These are phyloP conservation scores for Corymbia maculata DNA, from an alignment of 345 rosid species.

Conservation along the genomic window DNA sequence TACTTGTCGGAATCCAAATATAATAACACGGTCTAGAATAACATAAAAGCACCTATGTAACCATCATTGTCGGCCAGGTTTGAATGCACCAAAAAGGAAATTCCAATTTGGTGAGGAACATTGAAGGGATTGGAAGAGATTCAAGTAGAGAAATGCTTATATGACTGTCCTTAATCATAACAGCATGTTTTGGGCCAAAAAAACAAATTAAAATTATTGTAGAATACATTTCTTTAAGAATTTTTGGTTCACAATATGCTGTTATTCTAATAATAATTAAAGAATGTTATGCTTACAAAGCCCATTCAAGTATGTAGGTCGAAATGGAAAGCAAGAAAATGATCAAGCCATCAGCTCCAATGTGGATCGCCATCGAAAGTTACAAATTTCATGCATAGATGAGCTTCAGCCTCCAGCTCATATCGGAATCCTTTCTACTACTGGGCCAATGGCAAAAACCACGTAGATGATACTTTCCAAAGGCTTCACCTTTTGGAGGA, in stretches of 20 bases:
- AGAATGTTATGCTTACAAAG: fast-evolving
- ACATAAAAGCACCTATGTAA: neutral
- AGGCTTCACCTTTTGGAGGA: neutral
- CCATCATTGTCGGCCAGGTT: too few relatives aligned
- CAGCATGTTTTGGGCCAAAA: too few relatives aligned
- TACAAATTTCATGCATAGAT: neutral
- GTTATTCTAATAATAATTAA: too few relatives aligned
- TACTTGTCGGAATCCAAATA: neutral
- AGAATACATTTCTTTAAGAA: too few relatives aligned
- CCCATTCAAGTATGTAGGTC: neutral
- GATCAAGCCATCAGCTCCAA: neutral
- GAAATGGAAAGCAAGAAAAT: neutral
- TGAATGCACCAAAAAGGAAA: too few relatives aligned
- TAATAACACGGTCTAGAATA: neutral
- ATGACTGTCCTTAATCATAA: too few relatives aligned
- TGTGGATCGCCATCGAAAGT: too few relatives aligned
- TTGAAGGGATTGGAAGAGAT: too few relatives aligned
- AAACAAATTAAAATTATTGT: too few relatives aligned
- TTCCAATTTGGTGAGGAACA: too few relatives aligned
- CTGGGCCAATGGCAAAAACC: neutral
- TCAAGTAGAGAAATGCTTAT: neutral
- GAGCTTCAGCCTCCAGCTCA: neutral
- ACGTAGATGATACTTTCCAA: neutral
- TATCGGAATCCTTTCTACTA: neutral
- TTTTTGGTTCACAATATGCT: neutral